Evolutionary conservation across 352 stramenopile species (phyloP).

Genomic region (Phytophthora cajani): DNA sequence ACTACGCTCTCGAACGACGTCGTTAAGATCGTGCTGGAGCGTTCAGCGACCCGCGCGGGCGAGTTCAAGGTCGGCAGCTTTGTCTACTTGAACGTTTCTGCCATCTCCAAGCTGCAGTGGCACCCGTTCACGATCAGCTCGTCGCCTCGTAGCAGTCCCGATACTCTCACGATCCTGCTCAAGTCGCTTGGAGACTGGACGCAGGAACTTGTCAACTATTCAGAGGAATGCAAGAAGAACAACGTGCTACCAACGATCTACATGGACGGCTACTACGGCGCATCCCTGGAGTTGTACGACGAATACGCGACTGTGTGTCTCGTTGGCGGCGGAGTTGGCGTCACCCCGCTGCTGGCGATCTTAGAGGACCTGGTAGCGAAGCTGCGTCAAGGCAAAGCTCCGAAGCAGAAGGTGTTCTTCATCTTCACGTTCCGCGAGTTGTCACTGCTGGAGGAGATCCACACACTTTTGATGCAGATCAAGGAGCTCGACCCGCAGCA

Average conservation of each 20-base stretch:
- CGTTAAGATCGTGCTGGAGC: conserved; percentile 34
- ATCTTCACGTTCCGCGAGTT: conserved; percentile 45
- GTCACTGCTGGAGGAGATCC: conserved; percentile 40
- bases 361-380: conserved; percentile 42
- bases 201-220: conserved; percentile 37
- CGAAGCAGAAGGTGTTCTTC: conserved; percentile 34
- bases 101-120: conserved; percentile 47
- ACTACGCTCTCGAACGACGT: conserved; percentile 23
- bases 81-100: conserved; percentile 45
- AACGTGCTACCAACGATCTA: conserved; percentile 34
- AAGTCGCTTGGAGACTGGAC: conserved; percentile 56
- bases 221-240: conserved; percentile 24
- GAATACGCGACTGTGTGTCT: conserved; percentile 47
- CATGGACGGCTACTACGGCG: conserved; percentile 55
- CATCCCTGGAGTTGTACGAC: conserved; percentile 40
- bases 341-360: conserved; percentile 49
- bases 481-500: conserved; percentile 24
- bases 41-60: background rate
- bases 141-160: conserved; percentile 29
- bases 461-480: conserved; percentile 28
- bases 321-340: conserved; percentile 47
- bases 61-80: conserved; percentile 39
- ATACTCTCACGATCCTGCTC: conserved; percentile 45
- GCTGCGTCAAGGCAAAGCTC: background rate
- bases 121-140: conserved; percentile 51